Evolutionary conservation across 2,329 filamentous ascomycete species (phyloP), one percentile per base, ranked within the genome.

Genomic region (Aspergillus pseudonomiae): DNA sequence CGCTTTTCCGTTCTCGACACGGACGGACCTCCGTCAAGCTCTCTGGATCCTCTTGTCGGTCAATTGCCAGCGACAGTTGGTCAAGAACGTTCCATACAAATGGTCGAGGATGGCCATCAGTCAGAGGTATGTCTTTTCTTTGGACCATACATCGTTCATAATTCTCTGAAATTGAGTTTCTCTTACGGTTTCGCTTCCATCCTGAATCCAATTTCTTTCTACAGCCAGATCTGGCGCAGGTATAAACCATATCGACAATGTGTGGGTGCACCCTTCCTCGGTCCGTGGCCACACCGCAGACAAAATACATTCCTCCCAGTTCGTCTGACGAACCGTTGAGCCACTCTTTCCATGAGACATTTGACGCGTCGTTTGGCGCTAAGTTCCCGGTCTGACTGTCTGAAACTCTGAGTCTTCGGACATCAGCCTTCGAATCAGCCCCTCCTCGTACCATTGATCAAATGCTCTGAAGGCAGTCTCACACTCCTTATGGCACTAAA

Each of bases 21-120:
- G 67, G 68, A 30, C 11, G 9, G 16, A 11, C 12, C 62, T 63
- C 67, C 67, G 67, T 63, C 39, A 21, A 68, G 65, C 65, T 65
- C 55, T 59, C 30, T 43, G 30, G 28, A 19, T n/a, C 24, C 39
- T 21, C 4, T 32, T 7, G 4, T 32, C 48, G 19, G 28, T 34
- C 19, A 32, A 52, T 30, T 32, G 19, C 12, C 28, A 52, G 16
- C 9, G 48, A n/a, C 48, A 9, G 26, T 52, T 52, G 6, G 19
- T 11, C 26, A 12, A 32, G 7, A 19, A 12, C 16, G n/a, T 1
- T 21, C 16, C 28, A 32, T 52, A 52, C 48, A 52, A 52, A 52
- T 30, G 48, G 28, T 52, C 9, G 48, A 32, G 19, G 48, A 6
- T 32, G 16, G 28, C 48, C 48, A 52, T 34, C 28, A 32, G 16